Evolutionary conservation across 1,284 basidiomycete genomes (phyloP).

Genomic region (Fistulinella staudtii): DNA sequence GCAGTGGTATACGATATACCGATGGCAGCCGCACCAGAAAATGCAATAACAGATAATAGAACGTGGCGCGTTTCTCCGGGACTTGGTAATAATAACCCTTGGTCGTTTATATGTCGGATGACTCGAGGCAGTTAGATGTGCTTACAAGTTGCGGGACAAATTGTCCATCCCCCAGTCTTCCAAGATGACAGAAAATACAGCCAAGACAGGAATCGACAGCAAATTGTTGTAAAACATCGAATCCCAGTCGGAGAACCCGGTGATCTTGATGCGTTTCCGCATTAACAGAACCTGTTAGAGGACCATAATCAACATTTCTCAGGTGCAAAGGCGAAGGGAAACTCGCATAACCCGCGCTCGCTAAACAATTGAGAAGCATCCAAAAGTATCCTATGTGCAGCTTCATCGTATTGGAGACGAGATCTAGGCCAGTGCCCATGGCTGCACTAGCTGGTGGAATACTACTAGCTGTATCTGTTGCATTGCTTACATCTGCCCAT

Average conservation of each 20-base stretch:
- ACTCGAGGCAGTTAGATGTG: conserved; percentile 8
- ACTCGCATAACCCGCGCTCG: conserved; percentile 89
- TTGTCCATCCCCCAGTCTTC: conserved; percentile 91
- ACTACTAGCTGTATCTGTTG: conserved; percentile 37
- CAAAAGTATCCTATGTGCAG: conserved; percentile 90
- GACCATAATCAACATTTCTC: conserved; percentile 3
- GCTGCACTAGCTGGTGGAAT: conserved; percentile 42
- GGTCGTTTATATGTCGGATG: conserved; percentile 6
- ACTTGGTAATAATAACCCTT: conserved; percentile 40
- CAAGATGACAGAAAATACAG: conserved; percentile 77
- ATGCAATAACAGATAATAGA: conserved; percentile 85
- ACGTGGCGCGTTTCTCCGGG: conserved; percentile 79
- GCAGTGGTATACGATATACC: conserved; percentile 98
- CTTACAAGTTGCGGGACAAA: conserved; percentile 85
- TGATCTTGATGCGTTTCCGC: conserved; percentile 96
- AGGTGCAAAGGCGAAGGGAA: conserved; percentile 4
- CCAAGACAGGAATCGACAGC: conserved; percentile 88
- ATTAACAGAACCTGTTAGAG: conserved; percentile 78
- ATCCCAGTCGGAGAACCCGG: conserved; percentile 99
- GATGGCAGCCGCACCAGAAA: conserved; percentile 95
- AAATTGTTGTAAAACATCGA: conserved; percentile 99
- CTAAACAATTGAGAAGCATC: conserved; percentile 93
- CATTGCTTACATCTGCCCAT: conserved; percentile 78
- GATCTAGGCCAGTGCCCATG: conserved; percentile 39
- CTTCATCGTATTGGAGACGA: conserved; percentile 48